phyloP scores from a whole-genome alignment of 1,139 yeast genomes.

The Yamadazyma friedrichii region DNA sequence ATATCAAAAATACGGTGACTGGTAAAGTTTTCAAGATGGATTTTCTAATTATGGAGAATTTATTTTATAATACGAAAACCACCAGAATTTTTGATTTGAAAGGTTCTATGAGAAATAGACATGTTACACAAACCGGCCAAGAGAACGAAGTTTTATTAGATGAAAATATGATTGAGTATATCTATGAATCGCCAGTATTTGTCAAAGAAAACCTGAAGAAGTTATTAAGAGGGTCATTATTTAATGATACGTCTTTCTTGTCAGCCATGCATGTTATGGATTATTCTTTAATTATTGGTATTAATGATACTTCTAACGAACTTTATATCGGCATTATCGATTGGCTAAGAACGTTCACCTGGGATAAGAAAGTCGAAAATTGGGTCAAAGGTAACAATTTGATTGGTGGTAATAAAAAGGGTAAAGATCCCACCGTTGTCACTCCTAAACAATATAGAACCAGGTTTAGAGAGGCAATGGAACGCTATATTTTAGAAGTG shows the following conservation, averaged over 20 bases:
- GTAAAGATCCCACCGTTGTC: constrained; percentile 94
- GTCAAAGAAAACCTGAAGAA: constrained; percentile 91
- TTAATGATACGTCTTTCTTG: constrained; percentile 91
- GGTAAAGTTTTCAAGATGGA: constrained; percentile 85
- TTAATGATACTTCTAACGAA: constrained; percentile 59
- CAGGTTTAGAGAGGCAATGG: constrained; percentile 97
- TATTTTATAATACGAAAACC: constrained; percentile 82
- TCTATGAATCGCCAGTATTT: constrained; percentile 92
- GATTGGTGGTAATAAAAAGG: constrained; percentile 74
- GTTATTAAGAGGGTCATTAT: constrained; percentile 78
- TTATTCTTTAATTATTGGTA: constrained; percentile 91
- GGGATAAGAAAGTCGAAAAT: constrained; percentile 98
- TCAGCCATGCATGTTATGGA: constrained; percentile 99
- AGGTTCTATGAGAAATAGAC: constrained; percentile 97
- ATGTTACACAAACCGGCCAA: constrained; percentile 93
- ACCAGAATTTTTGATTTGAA: constrained; percentile 90
- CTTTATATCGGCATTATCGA: constrained; percentile 94
- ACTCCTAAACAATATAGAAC: constrained; percentile 95
- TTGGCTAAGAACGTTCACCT: constrained; percentile 92
- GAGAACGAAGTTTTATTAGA: constrained; percentile 93
- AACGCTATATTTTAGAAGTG: constrained; percentile 87
- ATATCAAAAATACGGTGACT: constrained; percentile 72
- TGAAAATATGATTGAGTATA: constrained; percentile 97
- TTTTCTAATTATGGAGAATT: constrained; percentile 91
- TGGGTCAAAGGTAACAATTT: constrained; percentile 95